These are phyloP conservation scores for Blastobotrys malaysiensis DNA, from an alignment of 1,139 yeast species.

Conservation along the genomic window DNA sequence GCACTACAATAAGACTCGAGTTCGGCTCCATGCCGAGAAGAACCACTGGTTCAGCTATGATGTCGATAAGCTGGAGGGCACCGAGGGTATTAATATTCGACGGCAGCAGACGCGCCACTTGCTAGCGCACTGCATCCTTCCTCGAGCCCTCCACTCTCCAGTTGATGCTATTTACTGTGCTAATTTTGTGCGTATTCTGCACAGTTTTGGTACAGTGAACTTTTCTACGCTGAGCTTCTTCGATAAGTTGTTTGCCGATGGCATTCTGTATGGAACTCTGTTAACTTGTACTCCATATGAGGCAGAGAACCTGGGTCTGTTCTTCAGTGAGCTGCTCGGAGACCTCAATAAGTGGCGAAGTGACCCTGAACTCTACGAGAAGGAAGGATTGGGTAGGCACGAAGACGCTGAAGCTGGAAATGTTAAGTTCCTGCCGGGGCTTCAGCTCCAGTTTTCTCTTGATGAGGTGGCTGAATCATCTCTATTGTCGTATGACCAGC, in stretches of 20 bases:
- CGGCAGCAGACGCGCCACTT: constrained; percentile 37
- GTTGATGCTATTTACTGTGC: constrained; percentile 76
- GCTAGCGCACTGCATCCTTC: constrained; percentile 63
- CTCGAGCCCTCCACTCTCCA: constrained; percentile 74
- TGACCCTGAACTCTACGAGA: constrained; percentile 27
- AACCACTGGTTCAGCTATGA: constrained; percentile 30
- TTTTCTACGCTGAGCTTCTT: constrained; percentile 45
- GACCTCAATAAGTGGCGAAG: constrained; percentile 43
- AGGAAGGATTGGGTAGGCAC: constrained; percentile 30
- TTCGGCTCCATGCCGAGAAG: constrained; percentile 33
- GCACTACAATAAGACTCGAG: constrained; percentile 32
- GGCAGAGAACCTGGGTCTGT: constrained; percentile 78
- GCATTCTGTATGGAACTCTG: constrained; percentile 53
- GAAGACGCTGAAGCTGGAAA: constrained; percentile 17
- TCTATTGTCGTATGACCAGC: constrained; percentile 35
- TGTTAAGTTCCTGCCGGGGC: constrained; percentile 25
- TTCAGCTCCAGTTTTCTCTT: constrained; percentile 20
- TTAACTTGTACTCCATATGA: constrained; percentile 71
- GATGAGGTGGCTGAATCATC: constrained; percentile 21
- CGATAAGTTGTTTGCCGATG: constrained; percentile 46
- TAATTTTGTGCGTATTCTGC: constrained; percentile 51
- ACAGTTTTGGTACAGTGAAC: constrained; percentile 40
- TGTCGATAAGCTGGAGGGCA: constrained; percentile 16
- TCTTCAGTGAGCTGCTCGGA: constrained; percentile 53
- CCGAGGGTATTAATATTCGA: constrained; percentile 26